Percentiles rank a stretch among this genome's conserved stretches.
These are phyloP conservation scores for Yamadazyma triangularis DNA, from an alignment of 1,139 yeast genomes.

Conservation along the genomic window DNA sequence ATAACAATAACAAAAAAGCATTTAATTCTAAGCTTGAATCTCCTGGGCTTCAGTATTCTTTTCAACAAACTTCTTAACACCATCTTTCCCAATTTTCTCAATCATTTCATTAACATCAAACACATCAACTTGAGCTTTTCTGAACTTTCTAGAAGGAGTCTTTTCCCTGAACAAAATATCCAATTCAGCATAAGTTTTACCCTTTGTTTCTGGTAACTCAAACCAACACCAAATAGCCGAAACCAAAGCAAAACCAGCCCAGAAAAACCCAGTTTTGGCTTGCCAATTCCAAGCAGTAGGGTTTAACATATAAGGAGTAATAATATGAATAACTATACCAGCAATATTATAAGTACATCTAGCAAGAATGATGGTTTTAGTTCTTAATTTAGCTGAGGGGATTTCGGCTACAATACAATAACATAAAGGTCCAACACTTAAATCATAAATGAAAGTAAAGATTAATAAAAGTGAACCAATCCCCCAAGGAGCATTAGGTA, in stretches of 20 bases:
- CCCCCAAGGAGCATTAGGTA: conserved; percentile 36
- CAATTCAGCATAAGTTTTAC: conserved; percentile 56
- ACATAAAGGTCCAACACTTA: conserved; percentile 55
- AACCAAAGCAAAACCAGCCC: conserved; percentile 44
- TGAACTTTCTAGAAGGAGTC: conserved; percentile 42
- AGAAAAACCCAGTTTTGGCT: conserved; percentile 57
- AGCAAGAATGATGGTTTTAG: conserved; percentile 53
- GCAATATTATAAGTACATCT: conserved; percentile 45
- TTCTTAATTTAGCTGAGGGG: conserved; percentile 51
- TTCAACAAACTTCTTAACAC: conserved; percentile 27
- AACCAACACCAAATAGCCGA: conserved; percentile 45
- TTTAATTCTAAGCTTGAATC: too few species aligned
- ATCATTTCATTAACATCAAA: conserved; percentile 30
- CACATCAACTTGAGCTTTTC: conserved; percentile 24
- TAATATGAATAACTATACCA: conserved; percentile 39
- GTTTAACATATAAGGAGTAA: conserved; percentile 58
- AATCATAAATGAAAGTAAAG: conserved; percentile 47
- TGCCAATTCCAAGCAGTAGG: conserved; percentile 54
- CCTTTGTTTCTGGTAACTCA: conserved; percentile 56
- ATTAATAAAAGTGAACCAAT: conserved; percentile 45
- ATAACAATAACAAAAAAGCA: too few species aligned
- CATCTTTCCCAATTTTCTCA: conserved; percentile 32
- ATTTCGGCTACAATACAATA: conserved; percentile 56
- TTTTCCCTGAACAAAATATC: conserved; percentile 45
- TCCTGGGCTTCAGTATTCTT: too few species aligned